These are phyloP conservation scores for Bacidia rubella DNA, from an alignment of 495 filamentous ascomycete genomes.

Conservation along the genomic window DNA sequence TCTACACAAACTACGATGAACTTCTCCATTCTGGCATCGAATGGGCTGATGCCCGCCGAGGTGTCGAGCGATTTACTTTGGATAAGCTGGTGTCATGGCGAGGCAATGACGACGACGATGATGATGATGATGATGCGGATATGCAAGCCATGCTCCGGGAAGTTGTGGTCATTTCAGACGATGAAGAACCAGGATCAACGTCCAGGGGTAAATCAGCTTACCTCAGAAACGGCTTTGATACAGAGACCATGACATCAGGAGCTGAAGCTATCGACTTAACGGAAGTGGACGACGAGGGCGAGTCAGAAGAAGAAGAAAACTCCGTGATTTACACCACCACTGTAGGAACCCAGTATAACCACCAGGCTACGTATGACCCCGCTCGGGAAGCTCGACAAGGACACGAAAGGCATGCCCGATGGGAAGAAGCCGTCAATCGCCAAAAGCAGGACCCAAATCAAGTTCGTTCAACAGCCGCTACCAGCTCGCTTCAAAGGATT, in stretches of 20 bases:
- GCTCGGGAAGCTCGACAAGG: not conserved
- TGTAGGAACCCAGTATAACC: not conserved
- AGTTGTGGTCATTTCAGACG: constrained; percentile 34
- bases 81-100: constrained; percentile 74
- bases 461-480: not conserved
- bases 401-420: constrained; percentile 3
- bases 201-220: not conserved
- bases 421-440: not conserved
- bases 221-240: too few relatives aligned
- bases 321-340: not conserved
- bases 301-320: not conserved
- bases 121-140: constrained; percentile 6
- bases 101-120: constrained; percentile 60
- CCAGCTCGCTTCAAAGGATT: not conserved
- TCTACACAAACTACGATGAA: constrained; percentile 74
- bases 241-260: too few relatives aligned
- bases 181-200: constrained; percentile 12
- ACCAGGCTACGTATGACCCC: not conserved
- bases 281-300: not conserved
- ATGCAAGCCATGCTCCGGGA: constrained; percentile 37
- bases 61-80: constrained; percentile 56
- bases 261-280: not conserved
- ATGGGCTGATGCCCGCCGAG: constrained; percentile 55
- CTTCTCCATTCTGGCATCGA: constrained; percentile 45
- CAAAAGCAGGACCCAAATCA: not conserved